These are phyloP conservation scores for Ophiocytium majus DNA, from an alignment of 352 stramenopile genomes.

Conservation along the genomic window DNA sequence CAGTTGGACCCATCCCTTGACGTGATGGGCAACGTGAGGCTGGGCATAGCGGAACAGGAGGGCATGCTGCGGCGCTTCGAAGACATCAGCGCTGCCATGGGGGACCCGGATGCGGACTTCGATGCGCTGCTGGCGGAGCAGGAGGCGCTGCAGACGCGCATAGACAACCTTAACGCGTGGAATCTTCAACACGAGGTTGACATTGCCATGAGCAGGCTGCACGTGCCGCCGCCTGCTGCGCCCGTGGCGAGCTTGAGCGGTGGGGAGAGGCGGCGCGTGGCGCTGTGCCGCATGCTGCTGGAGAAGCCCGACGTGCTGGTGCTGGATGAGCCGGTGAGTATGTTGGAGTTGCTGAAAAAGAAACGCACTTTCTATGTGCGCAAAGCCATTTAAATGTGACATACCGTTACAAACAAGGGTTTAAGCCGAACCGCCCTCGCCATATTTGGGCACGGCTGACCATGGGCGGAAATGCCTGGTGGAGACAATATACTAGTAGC, in stretches of 20 bases:
- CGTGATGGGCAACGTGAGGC: slow-evolving; percentile 83
- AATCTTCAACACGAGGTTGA: slow-evolving; percentile 59
- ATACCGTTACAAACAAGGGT: no score
- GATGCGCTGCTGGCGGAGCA: slow-evolving; percentile 75
- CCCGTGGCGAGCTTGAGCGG: slow-evolving; percentile 65
- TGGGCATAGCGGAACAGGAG: slow-evolving; percentile 74
- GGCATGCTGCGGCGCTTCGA: slow-evolving; percentile 74
- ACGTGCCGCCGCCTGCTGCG: slow-evolving; percentile 66
- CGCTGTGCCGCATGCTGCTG: slow-evolving; percentile 78
- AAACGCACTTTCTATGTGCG: no score
- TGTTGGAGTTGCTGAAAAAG: no score
- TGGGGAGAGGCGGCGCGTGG: slow-evolving; percentile 72
- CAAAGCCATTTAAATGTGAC: no score
- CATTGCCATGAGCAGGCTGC: slow-evolving; percentile 68
- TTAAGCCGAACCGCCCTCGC: no score
- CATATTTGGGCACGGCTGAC: no score
- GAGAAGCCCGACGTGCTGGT: slow-evolving; percentile 95
- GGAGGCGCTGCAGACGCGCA: slow-evolving; percentile 76
- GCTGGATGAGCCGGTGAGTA: slow-evolving; percentile 70
- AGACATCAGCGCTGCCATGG: slow-evolving; percentile 77
- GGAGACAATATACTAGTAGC: no score
- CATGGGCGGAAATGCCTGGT: no score
- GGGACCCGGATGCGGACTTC: slow-evolving; percentile 80
- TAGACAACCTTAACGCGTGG: slow-evolving; percentile 77
- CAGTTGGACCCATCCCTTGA: slow-evolving; percentile 75